These are phyloP conservation scores for Ambrosiella beaveri DNA, from an alignment of 2,329 filamentous ascomycete species.

Conservation along the genomic window DNA sequence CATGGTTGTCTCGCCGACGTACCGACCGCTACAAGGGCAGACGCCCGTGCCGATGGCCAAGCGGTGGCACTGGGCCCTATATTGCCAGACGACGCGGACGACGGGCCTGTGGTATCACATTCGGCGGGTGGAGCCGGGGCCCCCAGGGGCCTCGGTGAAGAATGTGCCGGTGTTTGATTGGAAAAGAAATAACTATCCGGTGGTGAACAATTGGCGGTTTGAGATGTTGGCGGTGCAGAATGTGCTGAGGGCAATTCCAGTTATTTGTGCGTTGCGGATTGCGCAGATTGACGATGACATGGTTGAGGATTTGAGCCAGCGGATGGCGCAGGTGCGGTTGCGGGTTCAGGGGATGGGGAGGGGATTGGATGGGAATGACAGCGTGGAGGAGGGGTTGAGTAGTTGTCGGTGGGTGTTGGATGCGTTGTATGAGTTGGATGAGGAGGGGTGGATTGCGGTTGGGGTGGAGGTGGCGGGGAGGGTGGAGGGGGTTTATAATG, in stretches of 20 bases:
- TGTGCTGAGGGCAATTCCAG: constrained; percentile 2
- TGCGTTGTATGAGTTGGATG: constrained; percentile 7
- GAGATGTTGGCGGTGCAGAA: constrained; percentile 4
- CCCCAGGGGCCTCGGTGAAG: not conserved
- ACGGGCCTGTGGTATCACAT: constrained; percentile 8
- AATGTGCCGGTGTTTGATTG: not conserved
- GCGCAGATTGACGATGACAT: constrained; percentile 6
- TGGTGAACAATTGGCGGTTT: constrained; percentile 2
- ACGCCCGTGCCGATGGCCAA: constrained; percentile 9
- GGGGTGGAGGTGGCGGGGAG: constrained; percentile 1
- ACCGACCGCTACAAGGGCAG: constrained; percentile 7
- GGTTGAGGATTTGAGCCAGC: not conserved
- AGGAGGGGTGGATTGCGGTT: constrained; percentile 12
- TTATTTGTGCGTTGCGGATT: constrained; percentile 11
- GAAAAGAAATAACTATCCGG: not conserved
- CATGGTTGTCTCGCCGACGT: constrained; percentile 10
- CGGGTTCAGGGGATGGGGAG: not conserved
- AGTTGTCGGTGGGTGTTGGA: constrained; percentile 10
- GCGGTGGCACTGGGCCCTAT: constrained; percentile 11
- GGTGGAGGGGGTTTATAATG: constrained; percentile 8
- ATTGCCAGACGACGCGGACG: constrained; percentile 3
- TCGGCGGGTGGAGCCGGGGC: not conserved
- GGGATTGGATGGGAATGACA: constrained; percentile 8
- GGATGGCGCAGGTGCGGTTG: constrained; percentile 5
- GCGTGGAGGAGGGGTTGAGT: constrained; percentile 7